Evolutionary conservation across 1,284 basidiomycete genomes (phyloP), one percentile per base, ranked within the genome.

Genomic region (Puccinia coronata): DNA sequence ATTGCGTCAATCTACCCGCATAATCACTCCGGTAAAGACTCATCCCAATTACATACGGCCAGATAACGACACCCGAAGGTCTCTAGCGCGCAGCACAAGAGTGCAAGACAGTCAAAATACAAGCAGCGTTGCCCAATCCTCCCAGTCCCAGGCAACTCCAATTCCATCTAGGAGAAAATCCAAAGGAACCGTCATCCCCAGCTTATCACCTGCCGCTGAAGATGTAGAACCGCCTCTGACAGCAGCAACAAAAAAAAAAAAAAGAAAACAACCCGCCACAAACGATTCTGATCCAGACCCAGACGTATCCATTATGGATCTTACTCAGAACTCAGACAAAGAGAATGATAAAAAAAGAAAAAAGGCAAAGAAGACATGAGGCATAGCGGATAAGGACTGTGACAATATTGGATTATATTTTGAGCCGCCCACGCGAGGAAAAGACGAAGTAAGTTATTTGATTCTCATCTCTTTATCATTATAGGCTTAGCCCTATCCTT

Each of bases 11-110:
- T 70, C 67, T 9, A 70, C 43, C 25, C 67, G 47, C 3, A 43
- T 70, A 43, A 70, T 70, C 28, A 70, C 67, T 28, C 67, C 67
- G 18, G 43, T 49, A 1, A n/a, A 51, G 16, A 70, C 67, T 31
- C n/a, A 70, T 31, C 43, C 43, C 2, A 47, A 70, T 12, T 70
- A 20, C n/a, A n/a, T 69, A 20, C 25, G 65, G 16, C 65, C 65
- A 2, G 31, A 31, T 12, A 6, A 49, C 18, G 67, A 70, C 43
- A 23, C 67, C 43, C 67, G 43, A 28, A 47, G 43, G 28, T 49
- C 43, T 1, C n/a, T 70, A 18, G 3, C 47, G 43, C 4, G 3
- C 49, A 9, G 41, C 41, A 6, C 5, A 70, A 14, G 34, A 25
- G 51, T 8, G 9, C 28, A 4, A 1, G 49, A 51, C 4, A 20